Percentiles rank a stretch among this genome's conserved stretches.
These are phyloP conservation scores for Calycina herbarum DNA, from an alignment of 2,329 filamentous ascomycete genomes.

Conservation along the genomic window DNA sequence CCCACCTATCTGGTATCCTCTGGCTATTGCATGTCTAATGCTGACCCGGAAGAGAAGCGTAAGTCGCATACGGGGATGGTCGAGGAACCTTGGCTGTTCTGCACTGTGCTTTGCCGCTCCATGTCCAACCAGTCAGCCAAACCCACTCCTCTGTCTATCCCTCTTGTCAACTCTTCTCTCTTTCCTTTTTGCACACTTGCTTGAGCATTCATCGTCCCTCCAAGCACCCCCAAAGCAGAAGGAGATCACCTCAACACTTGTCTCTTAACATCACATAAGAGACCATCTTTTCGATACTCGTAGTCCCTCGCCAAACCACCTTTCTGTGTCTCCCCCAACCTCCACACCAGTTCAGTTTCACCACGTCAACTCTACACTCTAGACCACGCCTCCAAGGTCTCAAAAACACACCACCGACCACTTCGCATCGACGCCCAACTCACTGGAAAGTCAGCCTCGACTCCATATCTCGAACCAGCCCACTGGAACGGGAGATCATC, in stretches of 20 bases:
- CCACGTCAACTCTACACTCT: not conserved
- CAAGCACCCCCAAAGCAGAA: not conserved
- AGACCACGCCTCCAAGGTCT: not conserved
- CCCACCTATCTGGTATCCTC: not conserved
- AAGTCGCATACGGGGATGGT: not conserved
- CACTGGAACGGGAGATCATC: not conserved
- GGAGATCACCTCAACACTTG: not conserved
- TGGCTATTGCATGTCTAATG: not conserved
- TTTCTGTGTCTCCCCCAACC: not conserved
- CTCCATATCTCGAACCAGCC: not conserved
- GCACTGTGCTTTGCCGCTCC: not conserved
- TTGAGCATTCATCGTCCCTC: not conserved
- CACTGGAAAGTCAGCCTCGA: not conserved
- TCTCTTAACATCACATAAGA: not conserved
- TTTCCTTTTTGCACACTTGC: not conserved
- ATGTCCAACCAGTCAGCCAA: not conserved
- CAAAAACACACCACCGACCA: not conserved
- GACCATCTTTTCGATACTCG: not conserved
- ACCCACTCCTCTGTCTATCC: constrained; percentile 2
- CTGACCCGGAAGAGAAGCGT: not conserved
- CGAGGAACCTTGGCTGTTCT: not conserved
- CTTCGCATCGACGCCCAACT: not conserved
- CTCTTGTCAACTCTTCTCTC: not conserved
- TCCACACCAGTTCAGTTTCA: not conserved
- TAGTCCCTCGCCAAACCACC: not conserved